A percentile compares a stretch with the other conserved stretches of the same genome.
phyloP scores from a whole-genome alignment of 2,329 filamentous ascomycete species.

The Exophiala calicioides region DNA sequence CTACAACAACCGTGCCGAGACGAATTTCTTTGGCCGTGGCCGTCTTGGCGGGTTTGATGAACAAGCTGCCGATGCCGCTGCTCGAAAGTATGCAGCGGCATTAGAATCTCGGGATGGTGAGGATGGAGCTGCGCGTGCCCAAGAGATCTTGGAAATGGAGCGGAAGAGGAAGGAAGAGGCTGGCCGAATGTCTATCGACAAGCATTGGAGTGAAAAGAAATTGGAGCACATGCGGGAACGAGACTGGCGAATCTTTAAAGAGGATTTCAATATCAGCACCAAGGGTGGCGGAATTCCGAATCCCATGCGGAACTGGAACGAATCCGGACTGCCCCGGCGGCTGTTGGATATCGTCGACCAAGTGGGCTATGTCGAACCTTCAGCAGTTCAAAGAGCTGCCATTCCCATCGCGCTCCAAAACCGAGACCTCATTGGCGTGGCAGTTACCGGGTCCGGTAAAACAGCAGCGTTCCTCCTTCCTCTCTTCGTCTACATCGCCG shows the following conservation, averaged over 20 bases:
- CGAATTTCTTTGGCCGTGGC: slow-evolving; percentile 69
- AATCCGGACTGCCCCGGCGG: slow-evolving; percentile 75
- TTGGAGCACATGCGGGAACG: slow-evolving; percentile 92
- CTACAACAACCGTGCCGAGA: slow-evolving; percentile 68
- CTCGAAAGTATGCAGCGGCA: slow-evolving; percentile 63
- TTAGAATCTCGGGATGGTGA: slow-evolving; percentile 75
- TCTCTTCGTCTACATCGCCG: slow-evolving; percentile 89
- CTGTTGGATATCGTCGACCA: slow-evolving; percentile 78
- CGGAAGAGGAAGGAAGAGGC: slow-evolving; percentile 72
- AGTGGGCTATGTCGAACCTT: slow-evolving; percentile 89
- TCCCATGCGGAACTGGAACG: slow-evolving; percentile 91
- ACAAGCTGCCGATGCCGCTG: slow-evolving; percentile 54
- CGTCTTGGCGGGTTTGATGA: slow-evolving; percentile 67
- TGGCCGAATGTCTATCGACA: slow-evolving; percentile 73
- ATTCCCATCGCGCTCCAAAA: slow-evolving; percentile 93
- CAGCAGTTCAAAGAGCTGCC: slow-evolving; percentile 87
- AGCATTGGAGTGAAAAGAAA: slow-evolving; percentile 94
- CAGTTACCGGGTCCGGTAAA: slow-evolving; percentile 97
- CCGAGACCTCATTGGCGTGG: slow-evolving; percentile 95
- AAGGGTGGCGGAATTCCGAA: slow-evolving; percentile 92
- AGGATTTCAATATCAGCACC: slow-evolving; percentile 94
- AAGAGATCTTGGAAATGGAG: slow-evolving; percentile 83
- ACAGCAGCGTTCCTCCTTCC: slow-evolving; percentile 93
- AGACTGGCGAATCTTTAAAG: slow-evolving; percentile 99
- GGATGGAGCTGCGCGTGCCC: slow-evolving; percentile 73